Evolutionary conservation across 2,329 filamentous ascomycete genomes (phyloP).

Genomic region (Clonostachys chloroleuca): DNA sequence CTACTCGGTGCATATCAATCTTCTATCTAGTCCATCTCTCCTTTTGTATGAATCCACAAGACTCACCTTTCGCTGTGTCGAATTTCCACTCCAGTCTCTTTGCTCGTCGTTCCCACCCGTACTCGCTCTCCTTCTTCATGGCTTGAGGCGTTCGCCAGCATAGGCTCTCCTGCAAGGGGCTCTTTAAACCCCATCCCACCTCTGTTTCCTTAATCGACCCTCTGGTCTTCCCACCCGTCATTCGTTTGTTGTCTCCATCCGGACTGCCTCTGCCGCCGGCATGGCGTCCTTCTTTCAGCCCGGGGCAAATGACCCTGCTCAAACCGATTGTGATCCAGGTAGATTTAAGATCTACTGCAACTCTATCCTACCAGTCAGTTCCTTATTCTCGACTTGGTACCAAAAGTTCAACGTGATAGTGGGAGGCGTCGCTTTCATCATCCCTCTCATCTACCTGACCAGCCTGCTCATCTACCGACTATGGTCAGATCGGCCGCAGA

Average conservation of each 20-base stretch:
- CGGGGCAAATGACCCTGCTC: constrained; percentile 16
- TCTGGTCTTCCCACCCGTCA: not conserved
- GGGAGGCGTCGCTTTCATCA: constrained; percentile 11
- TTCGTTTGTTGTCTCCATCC: not conserved
- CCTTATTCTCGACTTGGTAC: constrained; percentile 12
- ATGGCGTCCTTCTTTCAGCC: constrained; percentile 29
- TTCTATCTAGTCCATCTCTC: no score
- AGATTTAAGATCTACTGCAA: constrained; percentile 23
- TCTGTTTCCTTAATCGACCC: not conserved
- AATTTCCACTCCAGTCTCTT: no score
- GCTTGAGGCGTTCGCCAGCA: no score
- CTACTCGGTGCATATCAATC: no score
- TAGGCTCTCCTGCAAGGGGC: not conserved
- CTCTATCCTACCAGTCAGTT: constrained; percentile 8
- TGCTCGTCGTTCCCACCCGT: no score
- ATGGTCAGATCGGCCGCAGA: no score
- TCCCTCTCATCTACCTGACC: constrained; percentile 7
- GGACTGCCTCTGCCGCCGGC: not conserved
- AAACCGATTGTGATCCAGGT: constrained; percentile 11
- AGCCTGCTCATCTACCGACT: no score
- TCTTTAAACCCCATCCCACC: not conserved
- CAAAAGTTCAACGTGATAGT: constrained; percentile 18
- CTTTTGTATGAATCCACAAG: no score
- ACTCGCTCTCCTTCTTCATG: no score
- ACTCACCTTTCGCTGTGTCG: no score